A percentile compares a stretch with the other conserved stretches of the same genome.
These are phyloP conservation scores for Puccinia hordei DNA, from an alignment of 1,284 basidiomycete species.

Conservation along the genomic window DNA sequence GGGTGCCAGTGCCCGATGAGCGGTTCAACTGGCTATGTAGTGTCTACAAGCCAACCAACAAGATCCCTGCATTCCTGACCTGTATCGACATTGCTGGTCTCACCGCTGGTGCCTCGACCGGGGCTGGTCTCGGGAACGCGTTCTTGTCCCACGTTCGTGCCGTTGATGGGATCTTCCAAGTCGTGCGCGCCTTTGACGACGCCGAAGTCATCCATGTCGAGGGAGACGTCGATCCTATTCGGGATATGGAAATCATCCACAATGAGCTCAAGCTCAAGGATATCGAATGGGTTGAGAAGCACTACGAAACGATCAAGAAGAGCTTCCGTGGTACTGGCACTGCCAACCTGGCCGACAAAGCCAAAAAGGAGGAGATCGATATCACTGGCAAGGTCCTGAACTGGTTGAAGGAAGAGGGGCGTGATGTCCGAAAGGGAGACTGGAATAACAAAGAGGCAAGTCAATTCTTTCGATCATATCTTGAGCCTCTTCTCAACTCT, in stretches of 20 bases:
- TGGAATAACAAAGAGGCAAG: slow-evolving; percentile 98
- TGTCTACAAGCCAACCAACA: slow-evolving; percentile 83
- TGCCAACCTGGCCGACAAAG: slow-evolving; percentile 85
- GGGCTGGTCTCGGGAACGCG: slow-evolving; percentile 95
- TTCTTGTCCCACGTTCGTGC: slow-evolving; percentile 97
- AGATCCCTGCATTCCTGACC: slow-evolving; percentile 91
- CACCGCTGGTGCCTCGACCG: slow-evolving; percentile 93
- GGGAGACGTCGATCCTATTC: slow-evolving; percentile 91
- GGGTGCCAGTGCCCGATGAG: slow-evolving; percentile 92
- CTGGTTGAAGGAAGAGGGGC: slow-evolving; percentile 75
- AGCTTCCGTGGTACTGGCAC: slow-evolving; percentile 71
- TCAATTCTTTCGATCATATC: slow-evolving; percentile 49
- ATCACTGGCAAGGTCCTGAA: slow-evolving; percentile 83
- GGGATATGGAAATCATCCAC: slow-evolving; percentile 98
- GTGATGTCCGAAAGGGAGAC: slow-evolving; percentile 88
- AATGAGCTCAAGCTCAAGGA: slow-evolving; percentile 93
- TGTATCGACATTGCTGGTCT: slow-evolving; percentile 99
- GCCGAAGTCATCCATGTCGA: slow-evolving; percentile 99
- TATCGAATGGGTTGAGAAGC: slow-evolving; percentile 97
- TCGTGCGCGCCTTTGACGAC: slow-evolving; percentile 96
- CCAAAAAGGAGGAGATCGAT: slow-evolving; percentile 92
- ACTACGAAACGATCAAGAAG: slow-evolving; percentile 77
- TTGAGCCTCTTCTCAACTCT: not conserved
- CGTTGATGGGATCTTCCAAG: slow-evolving; percentile 99
- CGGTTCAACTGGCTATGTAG: slow-evolving; percentile 94